Evolutionary conservation across 2,329 filamentous ascomycete species (phyloP), one percentile per base, ranked within the genome.

Genomic region (Fusarium cyanostomum): DNA sequence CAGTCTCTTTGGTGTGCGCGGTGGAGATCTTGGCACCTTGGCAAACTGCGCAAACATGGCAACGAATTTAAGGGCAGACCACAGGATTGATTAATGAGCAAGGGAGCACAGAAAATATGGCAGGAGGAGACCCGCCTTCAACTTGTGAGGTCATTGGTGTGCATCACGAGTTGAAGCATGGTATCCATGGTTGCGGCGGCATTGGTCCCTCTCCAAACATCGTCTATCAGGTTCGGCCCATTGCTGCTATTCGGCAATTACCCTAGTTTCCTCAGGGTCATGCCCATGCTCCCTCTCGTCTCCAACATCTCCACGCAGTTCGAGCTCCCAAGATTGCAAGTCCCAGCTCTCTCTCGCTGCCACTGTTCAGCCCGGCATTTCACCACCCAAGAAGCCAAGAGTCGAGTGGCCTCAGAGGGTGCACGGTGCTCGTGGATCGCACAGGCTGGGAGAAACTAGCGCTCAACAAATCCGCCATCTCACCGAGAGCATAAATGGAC

Each of bases 101-200:
- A 49, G 26, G 52, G 48, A 37, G 28, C 44, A 35, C 44, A 50
- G 30, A 42, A 30, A 54, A 16, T 39, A 38, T 38, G 55, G 52
- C 37, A 59, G 49, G 46, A 62, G 45, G 60, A 56, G 55, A 52
- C 56, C 58, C 55, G 57, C 58, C 51, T 31, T 42, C 16, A 26
- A 15, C 26, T 37, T 64, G 58, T 64, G 66, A 70, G 66, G 66
- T 70, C 68, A 70, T 70, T 64, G 50, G 57, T 45, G 52, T 61
- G 38, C 48, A 67, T 59, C 51, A 58, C 58, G 56, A 35, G 51
- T 41, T 48, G 39, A n/a, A 28, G 37, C 55, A 44, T 69, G 39
- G 45, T 30, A 60, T n/a, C n/a, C n/a, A n/a, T 57, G 67, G 51
- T 57, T 51, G 42, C 45, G 26, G 42, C 37, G 43, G 16, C 49